Percentiles rank a stretch among this genome's conserved stretches.
Evolutionary conservation across 2,329 filamentous ascomycete genomes (phyloP).

Genomic region (Podosphaera xanthii): DNA sequence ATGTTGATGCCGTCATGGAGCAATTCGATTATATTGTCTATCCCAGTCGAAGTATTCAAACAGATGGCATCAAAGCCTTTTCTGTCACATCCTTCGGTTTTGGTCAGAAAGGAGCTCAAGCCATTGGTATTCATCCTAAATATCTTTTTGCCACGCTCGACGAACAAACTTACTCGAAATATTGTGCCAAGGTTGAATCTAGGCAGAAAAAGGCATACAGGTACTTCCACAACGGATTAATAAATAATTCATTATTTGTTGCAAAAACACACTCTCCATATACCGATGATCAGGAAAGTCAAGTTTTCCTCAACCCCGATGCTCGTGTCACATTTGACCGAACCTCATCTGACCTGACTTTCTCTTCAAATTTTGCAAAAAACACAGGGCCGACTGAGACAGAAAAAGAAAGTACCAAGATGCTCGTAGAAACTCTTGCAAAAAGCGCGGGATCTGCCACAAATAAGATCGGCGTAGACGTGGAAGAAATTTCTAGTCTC

Average conservation of each 20-base stretch:
- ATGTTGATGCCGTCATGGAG: conserved; percentile 89
- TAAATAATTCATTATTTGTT: conserved; percentile 95
- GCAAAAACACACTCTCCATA: conserved; percentile 87
- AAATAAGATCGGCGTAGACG: conserved; percentile 79
- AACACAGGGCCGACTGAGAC: conserved; percentile 23
- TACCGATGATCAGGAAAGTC: conserved; percentile 62
- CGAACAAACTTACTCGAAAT: conserved; percentile 55
- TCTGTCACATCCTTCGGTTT: conserved; percentile 98
- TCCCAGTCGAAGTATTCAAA: conserved; percentile 85
- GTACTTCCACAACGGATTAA: conserved; percentile 93
- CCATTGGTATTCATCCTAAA: conserved; percentile 87
- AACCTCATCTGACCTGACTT: conserved; percentile 62
- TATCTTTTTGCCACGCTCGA: conserved; percentile 93
- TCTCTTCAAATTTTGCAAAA: conserved; percentile 40
- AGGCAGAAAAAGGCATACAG: conserved; percentile 97
- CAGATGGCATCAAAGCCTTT: conserved; percentile 95
- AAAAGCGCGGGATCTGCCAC: conserved; percentile 34
- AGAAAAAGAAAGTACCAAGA: conserved; percentile 30
- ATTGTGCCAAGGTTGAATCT: conserved; percentile 71
- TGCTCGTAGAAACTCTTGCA: conserved; percentile 58
- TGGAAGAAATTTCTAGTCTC: conserved; percentile 69
- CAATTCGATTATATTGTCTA: conserved; percentile 96
- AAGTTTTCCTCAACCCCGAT: conserved; percentile 82
- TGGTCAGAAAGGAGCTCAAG: conserved; percentile 95
- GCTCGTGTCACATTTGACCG: conserved; percentile 69